A percentile compares a stretch with the other conserved stretches of the same genome.
These are phyloP conservation scores for Tephrocybe sp. DNA, from an alignment of 768 basidiomycete species.

Conservation along the genomic window DNA sequence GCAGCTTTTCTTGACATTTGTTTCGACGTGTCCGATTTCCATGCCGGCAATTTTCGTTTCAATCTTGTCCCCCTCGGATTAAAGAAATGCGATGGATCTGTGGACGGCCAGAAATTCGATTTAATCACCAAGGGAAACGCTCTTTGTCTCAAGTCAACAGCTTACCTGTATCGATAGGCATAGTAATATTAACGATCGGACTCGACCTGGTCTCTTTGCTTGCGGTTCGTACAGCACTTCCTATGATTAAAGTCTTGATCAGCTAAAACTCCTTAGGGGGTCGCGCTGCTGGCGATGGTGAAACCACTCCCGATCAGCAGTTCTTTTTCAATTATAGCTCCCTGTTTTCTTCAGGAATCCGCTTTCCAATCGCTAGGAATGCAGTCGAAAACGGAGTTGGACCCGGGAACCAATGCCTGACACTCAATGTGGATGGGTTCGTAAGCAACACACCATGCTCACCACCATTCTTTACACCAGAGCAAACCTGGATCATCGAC, in stretches of 20 bases:
- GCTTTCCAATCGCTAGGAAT: conserved; percentile 20
- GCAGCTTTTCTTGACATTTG: conserved; percentile 21
- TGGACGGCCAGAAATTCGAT: conserved; percentile 29
- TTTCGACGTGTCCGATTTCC: conserved; percentile 30
- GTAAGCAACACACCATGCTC: conserved; percentile 23
- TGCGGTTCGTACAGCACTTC: conserved; percentile 16
- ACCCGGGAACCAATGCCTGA: conserved; percentile 24
- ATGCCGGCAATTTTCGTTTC: conserved; percentile 26
- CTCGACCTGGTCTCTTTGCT: conserved; percentile 25
- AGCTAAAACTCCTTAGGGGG: conserved; percentile 15
- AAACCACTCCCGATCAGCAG: conserved; percentile 21
- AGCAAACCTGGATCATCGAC: conserved; percentile 20
- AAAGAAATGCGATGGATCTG: conserved; percentile 21
- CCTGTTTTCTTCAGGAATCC: conserved; percentile 18
- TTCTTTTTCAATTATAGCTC: conserved; percentile 23
- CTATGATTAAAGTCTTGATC: neutral
- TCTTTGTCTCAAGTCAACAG: conserved; percentile 29
- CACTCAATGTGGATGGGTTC: conserved; percentile 21
- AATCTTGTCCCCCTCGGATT: conserved; percentile 29
- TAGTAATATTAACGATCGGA: conserved; percentile 20
- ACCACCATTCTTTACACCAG: conserved; percentile 22
- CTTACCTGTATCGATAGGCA: conserved; percentile 24
- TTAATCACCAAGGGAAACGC: conserved; percentile 26
- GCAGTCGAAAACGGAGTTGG: conserved; percentile 22
- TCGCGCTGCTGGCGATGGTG: conserved; percentile 24